phyloP scores from a whole-genome alignment of 306 rosid genomes.

The Datisca glomerata region DNA sequence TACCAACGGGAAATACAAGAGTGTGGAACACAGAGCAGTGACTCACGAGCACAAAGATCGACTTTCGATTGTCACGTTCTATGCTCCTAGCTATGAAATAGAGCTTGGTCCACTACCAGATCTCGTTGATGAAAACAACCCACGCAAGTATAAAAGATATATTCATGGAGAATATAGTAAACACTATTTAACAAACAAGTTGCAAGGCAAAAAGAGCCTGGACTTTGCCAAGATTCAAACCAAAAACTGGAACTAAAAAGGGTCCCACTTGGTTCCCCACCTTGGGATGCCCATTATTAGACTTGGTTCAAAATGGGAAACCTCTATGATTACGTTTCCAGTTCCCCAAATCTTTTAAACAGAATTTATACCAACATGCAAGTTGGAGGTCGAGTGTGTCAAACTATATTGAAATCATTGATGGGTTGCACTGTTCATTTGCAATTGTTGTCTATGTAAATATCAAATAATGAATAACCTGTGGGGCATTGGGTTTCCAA shows the following conservation, averaged over 20 bases:
- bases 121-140: constrained; percentile 48
- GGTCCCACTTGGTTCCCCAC: constrained; percentile 18
- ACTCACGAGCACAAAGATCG: constrained; percentile 58
- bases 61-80: constrained; percentile 77
- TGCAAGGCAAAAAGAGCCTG: constrained; percentile 75
- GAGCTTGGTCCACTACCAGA: constrained; percentile 81
- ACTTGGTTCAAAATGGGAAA: constrained; percentile 3
- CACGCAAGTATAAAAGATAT: constrained; percentile 66
- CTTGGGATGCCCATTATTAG: constrained; percentile 21
- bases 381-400: constrained; percentile 19
- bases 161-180: constrained; percentile 93
- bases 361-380: constrained; percentile 18
- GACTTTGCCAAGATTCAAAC: constrained; percentile 66
- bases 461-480: constrained; percentile 20
- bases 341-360: constrained; percentile 10
- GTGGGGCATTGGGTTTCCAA: constrained; percentile 15
- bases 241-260: constrained; percentile 19
- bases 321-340: constrained; percentile 9
- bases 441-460: constrained; percentile 10
- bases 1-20: constrained; percentile 83
- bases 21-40: constrained; percentile 97
- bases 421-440: constrained; percentile 19
- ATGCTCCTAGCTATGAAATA: constrained; percentile 82
- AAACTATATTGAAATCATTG: constrained; percentile 17
- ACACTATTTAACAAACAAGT: constrained; percentile 77